Evolutionary conservation across 1,284 basidiomycete genomes (phyloP).

Genomic region (Xerocomus nothofagi): DNA sequence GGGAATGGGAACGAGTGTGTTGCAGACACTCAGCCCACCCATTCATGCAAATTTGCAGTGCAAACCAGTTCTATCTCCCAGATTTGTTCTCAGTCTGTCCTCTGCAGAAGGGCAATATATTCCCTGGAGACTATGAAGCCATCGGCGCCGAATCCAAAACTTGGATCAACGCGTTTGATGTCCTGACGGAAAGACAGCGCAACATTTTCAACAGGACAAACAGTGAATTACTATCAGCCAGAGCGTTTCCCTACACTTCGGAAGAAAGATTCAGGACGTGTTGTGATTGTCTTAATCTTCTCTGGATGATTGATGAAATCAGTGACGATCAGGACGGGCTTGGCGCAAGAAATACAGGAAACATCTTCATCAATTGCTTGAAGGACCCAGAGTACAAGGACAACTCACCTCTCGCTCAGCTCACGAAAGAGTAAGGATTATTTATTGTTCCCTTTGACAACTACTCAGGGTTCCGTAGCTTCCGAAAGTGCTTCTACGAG

Average conservation of each 20-base stretch:
- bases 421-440: conserved; percentile 59
- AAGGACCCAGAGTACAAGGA: conserved; percentile 53
- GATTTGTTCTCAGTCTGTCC: conserved; percentile 11
- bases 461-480: conserved; percentile 39
- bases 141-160: conserved; percentile 50
- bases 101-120: conserved; percentile 5
- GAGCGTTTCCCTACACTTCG: conserved; percentile 60
- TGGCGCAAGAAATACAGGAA: conserved; percentile 55
- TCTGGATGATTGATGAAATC: conserved; percentile 70
- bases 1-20: neutral
- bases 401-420: conserved; percentile 51
- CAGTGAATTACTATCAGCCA: conserved; percentile 63
- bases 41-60: conserved; percentile 2
- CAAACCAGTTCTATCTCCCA: conserved; percentile 13
- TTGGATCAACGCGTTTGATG: conserved; percentile 62
- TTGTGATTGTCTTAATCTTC: conserved; percentile 65
- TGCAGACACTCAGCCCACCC: neutral
- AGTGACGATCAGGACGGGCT: conserved; percentile 63
- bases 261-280: conserved; percentile 58
- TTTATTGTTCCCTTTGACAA: neutral
- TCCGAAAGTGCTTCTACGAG: conserved; percentile 48
- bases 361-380: conserved; percentile 54
- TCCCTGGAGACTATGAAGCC: conserved; percentile 6
- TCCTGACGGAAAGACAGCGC: conserved; percentile 60
- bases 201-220: conserved; percentile 59